phyloP scores from a whole-genome alignment of 2,329 filamentous ascomycete species.

The Aspergillus sp. region DNA sequence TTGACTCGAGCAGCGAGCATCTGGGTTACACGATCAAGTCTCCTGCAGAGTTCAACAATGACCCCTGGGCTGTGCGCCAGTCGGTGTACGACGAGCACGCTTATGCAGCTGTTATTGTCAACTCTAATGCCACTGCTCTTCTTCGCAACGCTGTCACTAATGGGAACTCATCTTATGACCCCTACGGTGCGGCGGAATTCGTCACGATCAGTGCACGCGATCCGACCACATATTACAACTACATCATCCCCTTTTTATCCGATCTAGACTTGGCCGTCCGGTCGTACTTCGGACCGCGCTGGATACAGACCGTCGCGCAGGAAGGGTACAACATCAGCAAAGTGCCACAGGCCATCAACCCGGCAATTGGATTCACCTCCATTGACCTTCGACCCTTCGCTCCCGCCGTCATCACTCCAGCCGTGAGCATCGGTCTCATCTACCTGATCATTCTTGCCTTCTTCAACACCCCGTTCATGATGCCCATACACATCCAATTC shows the following conservation, averaged over 20 bases:
- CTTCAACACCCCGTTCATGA: slow-evolving; percentile 66
- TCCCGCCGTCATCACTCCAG: slow-evolving; percentile 57
- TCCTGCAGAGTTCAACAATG: slow-evolving; percentile 56
- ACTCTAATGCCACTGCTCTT: slow-evolving; percentile 62
- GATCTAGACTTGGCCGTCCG: slow-evolving; percentile 51
- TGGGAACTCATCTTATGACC: slow-evolving; percentile 63
- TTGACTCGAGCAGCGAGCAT: slow-evolving; percentile 42
- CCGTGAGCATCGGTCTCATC: slow-evolving; percentile 65
- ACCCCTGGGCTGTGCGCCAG: slow-evolving; percentile 59
- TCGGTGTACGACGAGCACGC: slow-evolving; percentile 61
- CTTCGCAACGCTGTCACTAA: slow-evolving; percentile 57
- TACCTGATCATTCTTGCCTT: slow-evolving; percentile 69
- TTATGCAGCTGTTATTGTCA: slow-evolving; percentile 65
- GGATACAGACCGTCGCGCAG: slow-evolving; percentile 38
- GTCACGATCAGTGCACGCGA: slow-evolving; percentile 60
- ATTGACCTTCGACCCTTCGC: slow-evolving; percentile 63
- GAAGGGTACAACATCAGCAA: slow-evolving; percentile 47
- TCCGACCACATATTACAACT: slow-evolving; percentile 55
- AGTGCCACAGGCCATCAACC: slow-evolving; percentile 57
- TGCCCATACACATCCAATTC: slow-evolving; percentile 64
- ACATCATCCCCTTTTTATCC: slow-evolving; percentile 56
- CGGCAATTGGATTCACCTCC: slow-evolving; percentile 57
- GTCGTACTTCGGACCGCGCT: slow-evolving; percentile 50
- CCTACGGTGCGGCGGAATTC: slow-evolving; percentile 59
- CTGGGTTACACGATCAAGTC: slow-evolving; percentile 55